These are phyloP conservation scores for Solanum chiquidenum DNA, from an alignment of 257 asterid genomes.

Conservation along the genomic window DNA sequence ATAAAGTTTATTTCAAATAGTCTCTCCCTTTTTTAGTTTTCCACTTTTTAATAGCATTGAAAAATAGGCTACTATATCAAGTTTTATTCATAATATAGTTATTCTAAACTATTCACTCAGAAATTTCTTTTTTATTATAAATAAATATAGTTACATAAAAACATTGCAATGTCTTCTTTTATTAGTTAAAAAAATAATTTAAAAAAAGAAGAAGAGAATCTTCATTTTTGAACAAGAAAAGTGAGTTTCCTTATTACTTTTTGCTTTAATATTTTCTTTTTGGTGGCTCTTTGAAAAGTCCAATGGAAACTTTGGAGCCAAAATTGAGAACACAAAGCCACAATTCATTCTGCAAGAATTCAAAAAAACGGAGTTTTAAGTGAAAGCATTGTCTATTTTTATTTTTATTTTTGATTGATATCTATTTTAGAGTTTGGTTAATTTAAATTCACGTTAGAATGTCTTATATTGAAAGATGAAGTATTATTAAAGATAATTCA, in stretches of 20 bases:
- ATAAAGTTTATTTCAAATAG: background rate
- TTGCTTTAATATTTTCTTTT: background rate
- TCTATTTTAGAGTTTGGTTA: background rate
- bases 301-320: background rate
- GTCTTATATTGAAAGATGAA: too few relatives aligned
- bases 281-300: background rate
- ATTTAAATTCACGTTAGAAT: accelerated
- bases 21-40: background rate
- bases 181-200: background rate
- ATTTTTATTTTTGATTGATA: too few relatives aligned
- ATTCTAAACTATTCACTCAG: background rate
- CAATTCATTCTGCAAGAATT: background rate
- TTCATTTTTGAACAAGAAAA: background rate
- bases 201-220: background rate
- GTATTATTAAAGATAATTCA: too few relatives aligned
- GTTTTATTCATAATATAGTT: background rate
- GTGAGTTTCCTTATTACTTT: background rate
- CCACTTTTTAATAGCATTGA: background rate
- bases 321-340: background rate
- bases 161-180: background rate
- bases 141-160: background rate
- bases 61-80: background rate
- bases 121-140: background rate
- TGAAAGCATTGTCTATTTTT: background rate
- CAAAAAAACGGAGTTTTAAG: background rate